A percentile compares a stretch with the other conserved stretches of the same genome.
phyloP scores from a whole-genome alignment of 2,329 filamentous ascomycete species.

The Trichoderma asperellum region DNA sequence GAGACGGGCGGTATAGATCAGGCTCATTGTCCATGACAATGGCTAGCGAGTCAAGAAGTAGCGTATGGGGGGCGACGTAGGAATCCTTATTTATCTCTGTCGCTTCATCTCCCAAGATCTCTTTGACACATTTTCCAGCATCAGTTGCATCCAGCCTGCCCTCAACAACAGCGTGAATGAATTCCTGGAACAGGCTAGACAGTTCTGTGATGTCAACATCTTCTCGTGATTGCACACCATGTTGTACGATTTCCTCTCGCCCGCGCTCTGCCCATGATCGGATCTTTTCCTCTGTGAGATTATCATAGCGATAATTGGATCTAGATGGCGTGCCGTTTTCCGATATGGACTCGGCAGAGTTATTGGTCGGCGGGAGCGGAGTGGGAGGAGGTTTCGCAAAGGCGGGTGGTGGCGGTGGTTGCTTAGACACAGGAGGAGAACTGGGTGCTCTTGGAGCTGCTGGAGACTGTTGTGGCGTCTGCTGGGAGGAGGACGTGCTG shows the following conservation, averaged over 20 bases:
- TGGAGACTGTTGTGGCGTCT: slow-evolving; percentile 32
- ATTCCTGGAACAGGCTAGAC: slow-evolving; percentile 79
- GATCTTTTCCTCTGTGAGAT: slow-evolving; percentile 72
- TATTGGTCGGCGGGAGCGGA: slow-evolving; percentile 32
- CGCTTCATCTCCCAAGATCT: slow-evolving; percentile 67
- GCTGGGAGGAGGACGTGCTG: slow-evolving; percentile 33
- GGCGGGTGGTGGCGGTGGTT: slow-evolving; percentile 33
- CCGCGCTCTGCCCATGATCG: slow-evolving; percentile 69
- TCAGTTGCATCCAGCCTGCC: slow-evolving; percentile 67
- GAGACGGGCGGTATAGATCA: slow-evolving; percentile 49
- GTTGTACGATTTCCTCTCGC: slow-evolving; percentile 67
- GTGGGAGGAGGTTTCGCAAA: slow-evolving; percentile 33
- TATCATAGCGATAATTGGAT: slow-evolving; percentile 70
- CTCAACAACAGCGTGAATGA: slow-evolving; percentile 75
- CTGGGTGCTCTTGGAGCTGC: slow-evolving; percentile 29
- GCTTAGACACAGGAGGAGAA: slow-evolving; percentile 33
- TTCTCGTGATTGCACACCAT: slow-evolving; percentile 65
- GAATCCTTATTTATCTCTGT: slow-evolving; percentile 55
- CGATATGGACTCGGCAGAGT: slow-evolving; percentile 32
- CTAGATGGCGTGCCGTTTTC: slow-evolving; percentile 42
- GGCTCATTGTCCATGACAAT: slow-evolving; percentile 75
- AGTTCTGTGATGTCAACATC: slow-evolving; percentile 71
- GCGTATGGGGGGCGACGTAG: slow-evolving; percentile 61
- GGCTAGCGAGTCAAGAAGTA: slow-evolving; percentile 83
- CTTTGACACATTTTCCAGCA: slow-evolving; percentile 72